A percentile compares a stretch with the other conserved stretches of the same genome.
Evolutionary conservation across 352 stramenopile species (phyloP).

Genomic region (Saprolegnia diclina): DNA sequence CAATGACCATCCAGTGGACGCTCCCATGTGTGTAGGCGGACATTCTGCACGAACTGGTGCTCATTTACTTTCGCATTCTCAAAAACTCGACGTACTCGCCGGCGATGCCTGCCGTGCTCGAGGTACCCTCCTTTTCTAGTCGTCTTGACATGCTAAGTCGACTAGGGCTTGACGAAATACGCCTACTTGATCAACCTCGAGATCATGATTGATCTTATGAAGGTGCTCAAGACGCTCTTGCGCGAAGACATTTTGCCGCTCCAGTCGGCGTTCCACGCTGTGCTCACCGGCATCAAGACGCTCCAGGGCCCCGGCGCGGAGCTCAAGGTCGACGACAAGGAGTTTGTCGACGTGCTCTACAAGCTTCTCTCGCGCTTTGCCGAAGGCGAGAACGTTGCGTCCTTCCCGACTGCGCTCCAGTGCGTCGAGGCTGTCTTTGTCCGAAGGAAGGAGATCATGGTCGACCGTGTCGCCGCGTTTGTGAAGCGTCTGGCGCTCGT

Average conservation of each 20-base stretch:
- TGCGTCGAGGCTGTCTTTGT: conserved; percentile 92
- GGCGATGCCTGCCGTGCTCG: conserved; percentile 88
- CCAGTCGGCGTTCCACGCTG: conserved; percentile 62
- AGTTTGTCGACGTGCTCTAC: conserved; percentile 95
- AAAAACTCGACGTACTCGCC: conserved; percentile 87
- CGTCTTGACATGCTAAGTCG: background rate
- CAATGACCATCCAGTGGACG: too few species aligned
- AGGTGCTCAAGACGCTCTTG: conserved; percentile 92
- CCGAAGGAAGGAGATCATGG: conserved; percentile 92
- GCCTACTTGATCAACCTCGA: conserved; percentile 98
- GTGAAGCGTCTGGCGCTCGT: conserved; percentile 91
- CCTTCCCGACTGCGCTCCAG: conserved; percentile 69
- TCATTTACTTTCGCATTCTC: conserved; percentile 96
- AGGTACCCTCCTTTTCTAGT: conserved; percentile 27
- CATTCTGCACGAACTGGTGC: conserved; percentile 91
- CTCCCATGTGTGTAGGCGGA: conserved; percentile 41
- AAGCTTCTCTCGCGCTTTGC: conserved; percentile 31
- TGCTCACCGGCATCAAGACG: conserved; percentile 90
- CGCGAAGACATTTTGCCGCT: conserved; percentile 68
- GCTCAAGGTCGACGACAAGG: conserved; percentile 95
- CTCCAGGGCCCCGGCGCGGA: conserved; percentile 92
- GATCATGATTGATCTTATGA: conserved; percentile 95
- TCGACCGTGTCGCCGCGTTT: conserved; percentile 91
- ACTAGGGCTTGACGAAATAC: conserved; percentile 89
- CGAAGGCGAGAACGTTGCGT: conserved; percentile 47